These are phyloP conservation scores for Raffaelea arxii DNA, from an alignment of 2,329 filamentous ascomycete genomes.

Conservation along the genomic window DNA sequence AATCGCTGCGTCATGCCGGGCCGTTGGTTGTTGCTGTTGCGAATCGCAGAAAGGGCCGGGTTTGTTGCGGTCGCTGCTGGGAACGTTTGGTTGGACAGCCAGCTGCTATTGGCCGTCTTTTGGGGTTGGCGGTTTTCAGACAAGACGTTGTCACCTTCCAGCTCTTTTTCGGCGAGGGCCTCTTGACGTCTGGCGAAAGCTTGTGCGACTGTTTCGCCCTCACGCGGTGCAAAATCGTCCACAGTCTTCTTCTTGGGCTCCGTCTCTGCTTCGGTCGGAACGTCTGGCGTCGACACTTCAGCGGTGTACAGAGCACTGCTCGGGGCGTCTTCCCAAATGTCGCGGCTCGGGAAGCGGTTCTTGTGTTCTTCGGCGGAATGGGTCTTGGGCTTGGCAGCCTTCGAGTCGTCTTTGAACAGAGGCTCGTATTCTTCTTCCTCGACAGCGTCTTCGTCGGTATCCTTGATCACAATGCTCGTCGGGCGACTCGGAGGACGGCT, in stretches of 20 bases:
- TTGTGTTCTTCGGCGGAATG: constrained; percentile 45
- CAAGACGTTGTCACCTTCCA: constrained; percentile 10
- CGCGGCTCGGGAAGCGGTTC: constrained; percentile 80
- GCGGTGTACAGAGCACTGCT: constrained; percentile 70
- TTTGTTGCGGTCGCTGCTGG: too few species aligned
- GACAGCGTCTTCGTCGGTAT: constrained; percentile 61
- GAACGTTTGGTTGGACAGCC: background rate
- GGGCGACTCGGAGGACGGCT: constrained; percentile 29
- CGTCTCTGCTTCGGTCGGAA: constrained; percentile 19
- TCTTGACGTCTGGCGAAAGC: constrained; percentile 58
- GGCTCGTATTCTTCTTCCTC: constrained; percentile 93
- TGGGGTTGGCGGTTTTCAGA: constrained; percentile 32
- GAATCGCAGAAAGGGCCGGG: too few species aligned
- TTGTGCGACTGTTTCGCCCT: constrained; percentile 48
- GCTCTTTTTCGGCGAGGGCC: constrained; percentile 46
- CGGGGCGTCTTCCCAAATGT: constrained; percentile 95
- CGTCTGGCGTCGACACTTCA: constrained; percentile 75
- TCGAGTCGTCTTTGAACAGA: constrained; percentile 50
- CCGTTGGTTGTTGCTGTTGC: constrained; percentile 34
- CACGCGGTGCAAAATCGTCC: constrained; percentile 23
- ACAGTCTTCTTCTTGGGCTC: constrained; percentile 15
- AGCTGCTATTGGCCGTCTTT: constrained; percentile 17
- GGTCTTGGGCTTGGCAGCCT: constrained; percentile 20
- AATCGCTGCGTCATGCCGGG: constrained; percentile 54
- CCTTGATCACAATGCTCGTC: constrained; percentile 49